Evolutionary conservation across 331 rosid species (phyloP).

Genomic region (Saraca asoca): DNA sequence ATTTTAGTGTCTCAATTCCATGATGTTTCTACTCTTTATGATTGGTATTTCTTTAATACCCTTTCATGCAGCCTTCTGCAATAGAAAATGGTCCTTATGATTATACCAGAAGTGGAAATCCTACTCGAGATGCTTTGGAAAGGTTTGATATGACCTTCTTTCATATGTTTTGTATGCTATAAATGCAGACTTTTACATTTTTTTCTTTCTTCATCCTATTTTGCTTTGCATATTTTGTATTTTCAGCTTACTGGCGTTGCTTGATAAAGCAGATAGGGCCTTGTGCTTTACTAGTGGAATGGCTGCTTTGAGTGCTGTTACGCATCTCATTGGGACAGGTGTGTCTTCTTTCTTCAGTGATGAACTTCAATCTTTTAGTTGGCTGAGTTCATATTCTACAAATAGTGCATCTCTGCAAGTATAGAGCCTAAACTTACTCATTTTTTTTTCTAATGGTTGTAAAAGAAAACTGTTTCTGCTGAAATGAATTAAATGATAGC

Average conservation of each 20-base stretch:
- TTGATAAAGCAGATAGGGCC: conserved; percentile 95
- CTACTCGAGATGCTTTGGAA: conserved; percentile 83
- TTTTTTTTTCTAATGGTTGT: not conserved
- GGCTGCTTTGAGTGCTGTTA: conserved; percentile 86
- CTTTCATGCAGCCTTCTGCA: conserved; percentile 78
- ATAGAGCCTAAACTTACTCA: not conserved
- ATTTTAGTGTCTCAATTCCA: not conserved
- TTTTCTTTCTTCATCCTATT: conserved; percentile 22
- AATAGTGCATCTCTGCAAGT: not conserved
- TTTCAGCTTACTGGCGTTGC: conserved; percentile 74
- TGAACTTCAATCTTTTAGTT: conserved; percentile 20
- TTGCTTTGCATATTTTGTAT: conserved; percentile 34
- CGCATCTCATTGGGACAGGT: conserved; percentile 81
- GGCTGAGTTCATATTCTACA: conserved; percentile 5
- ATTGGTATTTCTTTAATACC: conserved; percentile 20
- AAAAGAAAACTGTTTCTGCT: conserved; percentile 17
- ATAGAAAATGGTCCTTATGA: conserved; percentile 85
- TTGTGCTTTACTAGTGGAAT: conserved; percentile 94
- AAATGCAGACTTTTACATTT: conserved; percentile 20
- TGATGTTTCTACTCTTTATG: conserved; percentile 22
- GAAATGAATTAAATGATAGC: conserved; percentile 12
- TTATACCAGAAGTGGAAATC: conserved; percentile 96
- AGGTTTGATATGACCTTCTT: conserved; percentile 46
- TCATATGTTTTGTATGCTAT: conserved; percentile 16
- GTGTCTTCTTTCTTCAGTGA: conserved; percentile 35